Conservation (phyloP, 208 protist species). For the Blastocrithidia nonstop region DNA sequence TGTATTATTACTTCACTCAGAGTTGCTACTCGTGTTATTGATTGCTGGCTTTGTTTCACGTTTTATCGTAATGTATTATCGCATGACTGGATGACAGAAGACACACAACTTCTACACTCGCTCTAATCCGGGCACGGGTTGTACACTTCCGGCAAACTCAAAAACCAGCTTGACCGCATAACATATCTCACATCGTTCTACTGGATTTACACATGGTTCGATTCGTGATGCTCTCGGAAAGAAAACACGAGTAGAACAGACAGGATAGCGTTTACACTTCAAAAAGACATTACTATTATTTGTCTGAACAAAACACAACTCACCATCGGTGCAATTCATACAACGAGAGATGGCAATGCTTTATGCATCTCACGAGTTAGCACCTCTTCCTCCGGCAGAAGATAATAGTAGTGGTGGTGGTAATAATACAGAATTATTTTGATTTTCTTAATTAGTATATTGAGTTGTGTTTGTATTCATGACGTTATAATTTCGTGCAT, state of each 20-base stretch:
- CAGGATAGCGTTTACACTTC: constrained; percentile 53
- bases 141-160: constrained; percentile 46
- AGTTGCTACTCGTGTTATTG: constrained; percentile 2
- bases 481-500: too few relatives aligned
- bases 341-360: constrained; percentile 24
- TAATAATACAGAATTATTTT: background rate
- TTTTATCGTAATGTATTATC: constrained; percentile 63
- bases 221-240: constrained; percentile 44
- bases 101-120: constrained; percentile 51
- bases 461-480: too few relatives aligned
- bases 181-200: constrained; percentile 40
- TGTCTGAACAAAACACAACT: constrained; percentile 43
- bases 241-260: constrained; percentile 29
- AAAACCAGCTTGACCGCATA: constrained; percentile 49
- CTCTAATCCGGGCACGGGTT: constrained; percentile 48
- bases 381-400: constrained; percentile 28
- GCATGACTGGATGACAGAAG: constrained; percentile 57
- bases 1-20: too few relatives aligned
- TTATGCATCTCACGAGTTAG: too few relatives aligned
- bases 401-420: constrained; percentile 6
- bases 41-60: background rate
- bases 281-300: constrained; percentile 21
- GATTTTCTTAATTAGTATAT: background rate
- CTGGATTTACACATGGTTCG: constrained; percentile 12
- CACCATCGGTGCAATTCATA: constrained; percentile 33